Percentiles rank a stretch among this genome's conserved stretches.
phyloP scores from a whole-genome alignment of 768 basidiomycete species.

The Lentinus brumalis region DNA sequence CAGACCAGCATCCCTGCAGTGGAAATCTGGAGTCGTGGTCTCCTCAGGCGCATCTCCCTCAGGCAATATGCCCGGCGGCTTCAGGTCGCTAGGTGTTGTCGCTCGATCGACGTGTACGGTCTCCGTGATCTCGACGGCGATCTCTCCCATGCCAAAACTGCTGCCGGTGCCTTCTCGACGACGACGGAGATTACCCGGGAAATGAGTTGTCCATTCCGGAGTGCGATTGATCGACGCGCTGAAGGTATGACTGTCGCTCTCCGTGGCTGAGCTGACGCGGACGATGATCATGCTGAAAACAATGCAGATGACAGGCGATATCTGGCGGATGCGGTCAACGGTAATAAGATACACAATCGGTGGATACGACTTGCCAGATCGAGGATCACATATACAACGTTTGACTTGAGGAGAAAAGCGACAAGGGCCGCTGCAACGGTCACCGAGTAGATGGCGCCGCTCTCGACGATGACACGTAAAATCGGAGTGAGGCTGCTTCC shows the following conservation, averaged over 20 bases:
- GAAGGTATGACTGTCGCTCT: background rate
- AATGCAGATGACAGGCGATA: constrained; percentile 12
- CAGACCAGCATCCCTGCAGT: too few relatives aligned
- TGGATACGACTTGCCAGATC: constrained; percentile 33
- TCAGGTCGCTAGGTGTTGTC: background rate
- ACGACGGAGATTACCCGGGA: background rate
- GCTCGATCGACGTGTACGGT: constrained; percentile 1
- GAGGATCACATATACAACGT: constrained; percentile 37
- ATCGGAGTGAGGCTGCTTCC: constrained; percentile 25
- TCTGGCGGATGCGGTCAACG: background rate
- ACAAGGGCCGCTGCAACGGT: constrained; percentile 36
- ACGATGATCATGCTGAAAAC: constrained; percentile 19
- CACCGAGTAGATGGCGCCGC: constrained; percentile 40
- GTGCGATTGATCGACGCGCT: background rate
- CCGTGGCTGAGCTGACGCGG: constrained; percentile 4
- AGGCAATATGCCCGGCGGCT: background rate
- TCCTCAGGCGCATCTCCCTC: background rate
- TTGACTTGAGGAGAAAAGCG: constrained; percentile 30
- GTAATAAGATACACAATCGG: background rate
- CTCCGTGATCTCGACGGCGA: constrained; percentile 15
- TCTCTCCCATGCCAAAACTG: constrained; percentile 1
- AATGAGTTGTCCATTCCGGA: background rate
- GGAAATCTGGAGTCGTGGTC: too few relatives aligned
- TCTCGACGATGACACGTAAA: constrained; percentile 37
- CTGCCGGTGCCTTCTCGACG: constrained; percentile 5